Conservation (phyloP, 108 stramenopile species). For the Cyclotella kingstonii region DNA sequence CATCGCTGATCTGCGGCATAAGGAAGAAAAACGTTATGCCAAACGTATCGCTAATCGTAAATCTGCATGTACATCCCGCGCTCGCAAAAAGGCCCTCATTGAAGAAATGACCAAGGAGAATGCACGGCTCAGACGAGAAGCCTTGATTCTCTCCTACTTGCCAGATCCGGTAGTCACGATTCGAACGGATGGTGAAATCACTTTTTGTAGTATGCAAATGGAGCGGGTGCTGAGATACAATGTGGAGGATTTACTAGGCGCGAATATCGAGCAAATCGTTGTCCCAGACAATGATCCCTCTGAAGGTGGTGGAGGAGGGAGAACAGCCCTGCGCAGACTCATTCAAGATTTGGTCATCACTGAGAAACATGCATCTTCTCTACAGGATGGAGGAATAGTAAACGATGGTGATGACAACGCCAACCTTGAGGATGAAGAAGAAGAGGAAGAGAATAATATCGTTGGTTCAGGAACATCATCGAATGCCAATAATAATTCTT, state of each 20-base stretch:
- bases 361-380: conserved; percentile 12
- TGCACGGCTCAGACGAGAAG: conserved; percentile 66
- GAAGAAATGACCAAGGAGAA: conserved; percentile 84
- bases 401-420: conserved; percentile 5
- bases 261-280: conserved; percentile 54
- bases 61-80: conserved; percentile 87
- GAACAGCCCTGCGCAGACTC: conserved; percentile 50
- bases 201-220: conserved; percentile 80
- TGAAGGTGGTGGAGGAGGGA: too few relatives aligned
- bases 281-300: conserved; percentile 68
- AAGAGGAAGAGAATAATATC: conserved; percentile 5
- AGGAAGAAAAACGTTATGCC: conserved; percentile 74
- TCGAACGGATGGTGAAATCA: conserved; percentile 59
- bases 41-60: conserved; percentile 88
- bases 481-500: conserved; percentile 34
- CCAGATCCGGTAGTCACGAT: conserved; percentile 81
- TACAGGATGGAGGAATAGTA: conserved; percentile 12
- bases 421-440: conserved; percentile 8
- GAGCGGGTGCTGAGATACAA: conserved; percentile 68
- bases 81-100: conserved; percentile 86
- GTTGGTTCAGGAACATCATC: not conserved
- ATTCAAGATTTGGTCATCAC: conserved; percentile 49
- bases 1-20: conserved; percentile 62
- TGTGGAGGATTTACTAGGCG: conserved; percentile 56
- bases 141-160: conserved; percentile 72